phyloP scores from a whole-genome alignment of 768 basidiomycete genomes.

The Boletus insuetus region DNA sequence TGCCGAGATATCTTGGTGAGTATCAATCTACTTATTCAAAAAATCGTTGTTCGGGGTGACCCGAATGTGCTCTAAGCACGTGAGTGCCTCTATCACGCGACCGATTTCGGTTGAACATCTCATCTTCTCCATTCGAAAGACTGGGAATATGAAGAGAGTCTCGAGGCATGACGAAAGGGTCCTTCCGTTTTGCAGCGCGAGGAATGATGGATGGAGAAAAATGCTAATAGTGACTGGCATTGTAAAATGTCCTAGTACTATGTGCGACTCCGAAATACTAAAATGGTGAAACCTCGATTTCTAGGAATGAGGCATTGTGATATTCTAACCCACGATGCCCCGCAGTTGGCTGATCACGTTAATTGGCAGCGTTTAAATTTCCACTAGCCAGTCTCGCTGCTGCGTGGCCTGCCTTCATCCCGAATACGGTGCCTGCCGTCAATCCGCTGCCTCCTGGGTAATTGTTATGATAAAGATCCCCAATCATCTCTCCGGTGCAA shows the following conservation, averaged over 20 bases:
- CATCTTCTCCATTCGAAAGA: constrained; percentile 30
- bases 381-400: constrained; percentile 35
- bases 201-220: background rate
- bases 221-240: background rate
- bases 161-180: constrained; percentile 47
- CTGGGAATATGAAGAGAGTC: constrained; percentile 60
- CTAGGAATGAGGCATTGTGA: background rate
- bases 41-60: constrained; percentile 24
- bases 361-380: background rate
- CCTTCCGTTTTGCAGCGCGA: constrained; percentile 37
- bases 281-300: background rate
- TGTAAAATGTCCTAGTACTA: background rate
- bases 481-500: constrained; percentile 69
- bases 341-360: background rate
- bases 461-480: constrained; percentile 59
- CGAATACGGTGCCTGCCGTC: constrained; percentile 65
- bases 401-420: constrained; percentile 49
- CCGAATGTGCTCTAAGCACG: constrained; percentile 13
- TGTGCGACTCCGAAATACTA: background rate
- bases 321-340: background rate
- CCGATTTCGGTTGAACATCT: background rate
- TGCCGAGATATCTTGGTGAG: constrained; percentile 51
- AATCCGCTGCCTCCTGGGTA: constrained; percentile 72
- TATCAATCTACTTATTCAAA: constrained; percentile 37
- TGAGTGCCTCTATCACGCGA: constrained; percentile 4